Evolutionary conservation across 129 eudicot genomes (phyloP).

Genomic region (Lonicera japonica): DNA sequence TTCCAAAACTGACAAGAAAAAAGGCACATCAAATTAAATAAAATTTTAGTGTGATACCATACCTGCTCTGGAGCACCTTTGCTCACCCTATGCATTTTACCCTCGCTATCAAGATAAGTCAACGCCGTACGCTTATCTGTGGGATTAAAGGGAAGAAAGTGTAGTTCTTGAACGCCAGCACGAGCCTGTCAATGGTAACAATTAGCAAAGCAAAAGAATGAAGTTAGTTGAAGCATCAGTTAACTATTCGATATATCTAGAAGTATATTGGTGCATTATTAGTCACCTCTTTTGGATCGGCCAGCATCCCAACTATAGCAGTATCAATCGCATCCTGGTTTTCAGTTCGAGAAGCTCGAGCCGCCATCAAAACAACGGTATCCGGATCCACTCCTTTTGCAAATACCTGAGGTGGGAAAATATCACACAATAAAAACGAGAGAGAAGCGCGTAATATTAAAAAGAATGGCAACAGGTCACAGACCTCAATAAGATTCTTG

Average conservation of each 20-base stretch:
- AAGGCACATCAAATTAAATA: background rate
- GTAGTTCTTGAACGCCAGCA: slow-evolving; percentile 93
- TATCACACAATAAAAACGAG: slow-evolving; percentile 10
- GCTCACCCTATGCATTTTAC: slow-evolving; percentile 95
- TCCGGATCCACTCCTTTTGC: slow-evolving; percentile 94
- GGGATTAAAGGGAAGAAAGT: slow-evolving; percentile 95
- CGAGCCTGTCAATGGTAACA: slow-evolving; percentile 57
- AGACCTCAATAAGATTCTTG: slow-evolving; percentile 93
- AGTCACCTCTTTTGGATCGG: slow-evolving; percentile 95
- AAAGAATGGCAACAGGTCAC: slow-evolving; percentile 5
- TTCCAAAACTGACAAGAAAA: background rate
- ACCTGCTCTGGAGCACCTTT: slow-evolving; percentile 99
- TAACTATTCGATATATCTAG: background rate
- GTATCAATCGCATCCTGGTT: slow-evolving; percentile 98
- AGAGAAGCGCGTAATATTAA: too few species aligned
- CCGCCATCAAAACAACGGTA: slow-evolving; percentile 93
- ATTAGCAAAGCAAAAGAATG: slow-evolving; percentile 6
- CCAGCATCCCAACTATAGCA: slow-evolving; percentile 94
- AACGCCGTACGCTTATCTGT: slow-evolving; percentile 94
- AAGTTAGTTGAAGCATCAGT: background rate
- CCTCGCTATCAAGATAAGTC: slow-evolving; percentile 77
- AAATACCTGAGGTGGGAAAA: slow-evolving; percentile 61
- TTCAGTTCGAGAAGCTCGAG: slow-evolving; percentile 92
- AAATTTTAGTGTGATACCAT: background rate
- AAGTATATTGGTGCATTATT: background rate